phyloP scores from a whole-genome alignment of 192 early-diverging fungal species.

The Dispira parvispora region DNA sequence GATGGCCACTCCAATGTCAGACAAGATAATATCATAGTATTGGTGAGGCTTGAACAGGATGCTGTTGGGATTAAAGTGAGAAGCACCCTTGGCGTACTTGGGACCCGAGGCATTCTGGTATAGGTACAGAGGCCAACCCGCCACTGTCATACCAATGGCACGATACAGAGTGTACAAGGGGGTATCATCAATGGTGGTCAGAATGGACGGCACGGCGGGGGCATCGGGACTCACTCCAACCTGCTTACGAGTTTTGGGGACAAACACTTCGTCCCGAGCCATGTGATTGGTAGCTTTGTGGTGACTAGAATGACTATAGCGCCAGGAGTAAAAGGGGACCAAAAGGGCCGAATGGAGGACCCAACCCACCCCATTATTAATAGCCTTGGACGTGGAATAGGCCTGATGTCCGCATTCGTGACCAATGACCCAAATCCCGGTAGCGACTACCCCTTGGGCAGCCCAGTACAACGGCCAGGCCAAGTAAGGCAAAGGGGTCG shows the following conservation, averaged over 20 bases:
- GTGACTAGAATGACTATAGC: slow-evolving; percentile 78
- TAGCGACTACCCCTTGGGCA: slow-evolving; percentile 64
- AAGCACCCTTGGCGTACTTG: slow-evolving; percentile 49
- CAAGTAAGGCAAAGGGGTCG: slow-evolving; percentile 25
- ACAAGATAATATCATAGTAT: slow-evolving; percentile 45
- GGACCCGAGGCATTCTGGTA: slow-evolving; percentile 65
- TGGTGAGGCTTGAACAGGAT: slow-evolving; percentile 68
- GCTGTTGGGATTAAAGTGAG: slow-evolving; percentile 72
- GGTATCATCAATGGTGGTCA: slow-evolving; percentile 38
- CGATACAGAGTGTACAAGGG: slow-evolving; percentile 49
- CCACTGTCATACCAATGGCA: slow-evolving; percentile 47
- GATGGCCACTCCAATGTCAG: slow-evolving; percentile 54
- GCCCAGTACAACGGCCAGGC: slow-evolving; percentile 76
- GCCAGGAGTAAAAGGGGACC: slow-evolving; percentile 91
- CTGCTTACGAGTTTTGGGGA: slow-evolving; percentile 54
- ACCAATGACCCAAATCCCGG: slow-evolving; percentile 78
- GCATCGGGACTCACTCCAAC: slow-evolving; percentile 32
- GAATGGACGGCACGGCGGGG: slow-evolving; percentile 22
- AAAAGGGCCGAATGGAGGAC: slow-evolving; percentile 77
- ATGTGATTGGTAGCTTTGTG: slow-evolving; percentile 85
- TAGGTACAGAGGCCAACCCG: slow-evolving; percentile 88
- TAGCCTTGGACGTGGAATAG: slow-evolving; percentile 67
- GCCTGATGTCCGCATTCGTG: slow-evolving; percentile 90
- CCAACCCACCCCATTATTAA: slow-evolving; percentile 80
- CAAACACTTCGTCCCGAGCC: slow-evolving; percentile 89